phyloP scores from a whole-genome alignment of 495 filamentous ascomycete species.

The Oleoguttula mirabilis region DNA sequence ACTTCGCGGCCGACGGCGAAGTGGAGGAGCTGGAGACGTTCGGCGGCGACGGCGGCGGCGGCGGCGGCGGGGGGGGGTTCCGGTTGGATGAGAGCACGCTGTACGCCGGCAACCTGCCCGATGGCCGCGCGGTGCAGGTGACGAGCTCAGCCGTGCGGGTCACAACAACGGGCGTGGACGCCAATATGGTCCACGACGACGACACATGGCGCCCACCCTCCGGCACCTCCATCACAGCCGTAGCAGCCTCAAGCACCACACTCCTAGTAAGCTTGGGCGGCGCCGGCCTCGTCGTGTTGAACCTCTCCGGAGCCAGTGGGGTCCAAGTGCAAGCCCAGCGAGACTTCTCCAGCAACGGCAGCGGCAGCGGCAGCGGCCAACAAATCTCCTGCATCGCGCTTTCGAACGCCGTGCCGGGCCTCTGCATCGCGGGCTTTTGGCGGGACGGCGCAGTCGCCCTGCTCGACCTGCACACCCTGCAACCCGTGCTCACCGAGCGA shows the following conservation, averaged over 20 bases:
- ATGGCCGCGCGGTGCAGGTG: constrained; percentile 44
- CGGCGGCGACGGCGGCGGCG: too few relatives aligned
- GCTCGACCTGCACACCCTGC: constrained; percentile 49
- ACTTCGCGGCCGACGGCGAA: constrained; percentile 60
- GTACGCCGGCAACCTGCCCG: constrained; percentile 49
- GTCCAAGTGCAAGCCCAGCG: constrained; percentile 46
- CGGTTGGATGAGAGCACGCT: constrained; percentile 60
- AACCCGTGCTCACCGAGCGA: constrained; percentile 48
- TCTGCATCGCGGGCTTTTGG: constrained; percentile 78
- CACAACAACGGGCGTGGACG: constrained; percentile 46
- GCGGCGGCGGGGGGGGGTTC: too few relatives aligned
- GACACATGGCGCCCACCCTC: constrained; percentile 56
- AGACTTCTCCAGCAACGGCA: constrained; percentile 34
- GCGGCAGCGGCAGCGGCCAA: too few relatives aligned
- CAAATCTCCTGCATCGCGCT: constrained; percentile 79
- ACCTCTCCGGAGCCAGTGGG: constrained; percentile 37
- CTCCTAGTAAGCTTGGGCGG: constrained; percentile 67
- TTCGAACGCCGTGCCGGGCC: constrained; percentile 34
- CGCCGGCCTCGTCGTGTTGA: constrained; percentile 50
- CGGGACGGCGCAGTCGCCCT: constrained; percentile 61
- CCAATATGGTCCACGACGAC: constrained; percentile 51
- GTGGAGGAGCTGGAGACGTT: constrained; percentile 75
- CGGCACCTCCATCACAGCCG: constrained; percentile 55
- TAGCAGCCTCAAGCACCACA: constrained; percentile 55
- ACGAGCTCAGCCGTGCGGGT: constrained; percentile 52